Base-by-base conservation (phyloP, 441 rosid species). In the Arabidopsis hybrid region DNA sequence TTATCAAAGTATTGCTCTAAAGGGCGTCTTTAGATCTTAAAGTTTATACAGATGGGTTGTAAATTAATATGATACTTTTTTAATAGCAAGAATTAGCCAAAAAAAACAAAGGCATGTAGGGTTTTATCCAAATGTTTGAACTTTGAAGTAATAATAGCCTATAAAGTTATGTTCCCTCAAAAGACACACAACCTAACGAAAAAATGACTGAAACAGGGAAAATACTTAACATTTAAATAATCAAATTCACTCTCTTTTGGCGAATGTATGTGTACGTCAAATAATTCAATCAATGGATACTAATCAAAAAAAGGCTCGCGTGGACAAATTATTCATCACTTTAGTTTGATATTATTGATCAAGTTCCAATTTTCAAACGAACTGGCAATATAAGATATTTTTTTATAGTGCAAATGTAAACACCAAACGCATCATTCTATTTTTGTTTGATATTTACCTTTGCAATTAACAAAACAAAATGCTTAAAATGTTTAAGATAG, bases 131-230 rank as follows among this genome's bases (percentile, higher is more conserved):
- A 7, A 31, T 40, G 17, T n/a, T n/a, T n/a, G n/a, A n/a, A n/a
- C n/a, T 55, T 17, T 65, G 21, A 31, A 40, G 7, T 31, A 45
- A 55, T 14, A 56, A 3, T 17, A 50, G 60, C 58, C 71, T 47
- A 65, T 16, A 57, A 31, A 65, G 72, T 56, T 65, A 65, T 65
- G 72, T 73, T 58, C 72, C 77, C 77, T 73, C 60, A 38, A 1
- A 73, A 65, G 72, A n/a, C n/a, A 38, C 59, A 58, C 77, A 73
- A 2, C 72, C 52, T 65, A 57, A 16, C 72, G 3, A 65, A 57
- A 57, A 7, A 7, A 31, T 14, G 46, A 73, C 11, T 35, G 57
- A 55, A 52, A 18, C 10, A 34, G 36, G n/a, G 39, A 64, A 52
- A 43, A 3, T 45, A 64, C 3, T 9, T 34, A 43, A 52, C 62